Base-by-base conservation (phyloP, 2,329 filamentous ascomycete species). In the Cercospora sp. region DNA sequence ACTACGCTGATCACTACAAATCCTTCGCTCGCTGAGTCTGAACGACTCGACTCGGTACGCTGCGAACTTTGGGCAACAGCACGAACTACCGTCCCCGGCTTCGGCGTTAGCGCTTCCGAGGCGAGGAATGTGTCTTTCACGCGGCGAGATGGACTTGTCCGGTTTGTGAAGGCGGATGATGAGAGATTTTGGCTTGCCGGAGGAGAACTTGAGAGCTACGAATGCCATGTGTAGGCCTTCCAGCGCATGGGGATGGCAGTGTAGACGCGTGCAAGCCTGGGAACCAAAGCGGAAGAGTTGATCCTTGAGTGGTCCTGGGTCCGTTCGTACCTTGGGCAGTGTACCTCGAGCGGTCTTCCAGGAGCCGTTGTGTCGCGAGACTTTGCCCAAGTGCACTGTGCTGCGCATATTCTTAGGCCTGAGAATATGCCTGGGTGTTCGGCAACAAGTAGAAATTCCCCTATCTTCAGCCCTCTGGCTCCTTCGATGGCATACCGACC, bases 401-500 rank as follows among this genome's bases (percentile, higher is more conserved):
- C 45, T 23, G 45, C 18, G 4, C 45, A 42, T 3, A 8, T n/a
- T 42, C 36, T 42, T n/a, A 13, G 20, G 20, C 45, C 10, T 26
- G 45, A 6, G 45, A 51, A 12, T 51, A 2, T 51, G 45, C 20
- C 45, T 51, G 18, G 10, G 12, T 12, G 10, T 51, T 23, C 8
- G 45, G 5, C 45, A 51, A 26, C 45, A 23, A 23, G 45, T 51
- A 51, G 45, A 20, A 20, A 23, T 23, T 10, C 20, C 18, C 18
- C 20, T 13, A 13, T 16, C 26, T 59, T 59, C 63, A 64, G 2
- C 36, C 53, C 8, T 33, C 51, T 33, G 42, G 74, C 73, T 51
- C 26, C 18, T 23, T 80, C 79, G 73, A 65, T 33, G 69, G 69
- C 79, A 84, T 81, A 26, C 76, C 76, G 13, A 82, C 81, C 82